Evolutionary conservation across 2,329 filamentous ascomycete genomes (phyloP).

Genomic region (Phyllosticta citriasiana): DNA sequence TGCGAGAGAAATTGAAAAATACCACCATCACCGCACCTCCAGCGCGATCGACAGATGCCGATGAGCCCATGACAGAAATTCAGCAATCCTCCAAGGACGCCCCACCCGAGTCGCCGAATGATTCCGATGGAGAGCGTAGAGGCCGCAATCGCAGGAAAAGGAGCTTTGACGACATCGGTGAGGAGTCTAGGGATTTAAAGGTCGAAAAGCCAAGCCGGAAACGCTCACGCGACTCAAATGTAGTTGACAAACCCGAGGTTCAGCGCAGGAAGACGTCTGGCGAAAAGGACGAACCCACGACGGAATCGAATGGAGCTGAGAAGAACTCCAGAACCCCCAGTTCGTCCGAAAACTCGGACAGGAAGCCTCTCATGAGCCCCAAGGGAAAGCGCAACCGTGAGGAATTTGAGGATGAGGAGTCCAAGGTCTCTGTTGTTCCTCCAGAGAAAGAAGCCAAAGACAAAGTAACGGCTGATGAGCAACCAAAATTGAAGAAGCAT

Average conservation of each 20-base stretch:
- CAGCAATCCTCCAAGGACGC: slow-evolving; percentile 9
- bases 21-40: slow-evolving; percentile 44
- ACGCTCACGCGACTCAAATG: slow-evolving; percentile 35
- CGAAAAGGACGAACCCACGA: slow-evolving; percentile 15
- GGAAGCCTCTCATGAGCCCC: slow-evolving; percentile 27
- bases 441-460: slow-evolving; percentile 7
- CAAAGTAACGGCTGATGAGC: slow-evolving; percentile 13
- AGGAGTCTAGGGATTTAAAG: slow-evolving; percentile 24
- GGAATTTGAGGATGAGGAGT: slow-evolving; percentile 13
- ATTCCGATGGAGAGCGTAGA: background rate
- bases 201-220: slow-evolving; percentile 35
- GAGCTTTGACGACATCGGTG: slow-evolving; percentile 35
- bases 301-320: slow-evolving; percentile 18
- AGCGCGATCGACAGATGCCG: background rate
- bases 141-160: slow-evolving; percentile 33
- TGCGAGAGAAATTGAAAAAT: slow-evolving; percentile 52
- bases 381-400: slow-evolving; percentile 40
- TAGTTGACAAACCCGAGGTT: slow-evolving; percentile 13
- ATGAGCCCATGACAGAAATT: slow-evolving; percentile 16
- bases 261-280: slow-evolving; percentile 20
- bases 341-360: slow-evolving; percentile 8
- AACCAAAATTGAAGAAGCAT: slow-evolving; percentile 28
- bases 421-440: background rate
- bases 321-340: slow-evolving; percentile 14
- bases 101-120: background rate